Percentiles rank a stretch among this genome's conserved stretches.
Evolutionary conservation across 306 rosid species (phyloP).

Genomic region (Cercis canadensis): DNA sequence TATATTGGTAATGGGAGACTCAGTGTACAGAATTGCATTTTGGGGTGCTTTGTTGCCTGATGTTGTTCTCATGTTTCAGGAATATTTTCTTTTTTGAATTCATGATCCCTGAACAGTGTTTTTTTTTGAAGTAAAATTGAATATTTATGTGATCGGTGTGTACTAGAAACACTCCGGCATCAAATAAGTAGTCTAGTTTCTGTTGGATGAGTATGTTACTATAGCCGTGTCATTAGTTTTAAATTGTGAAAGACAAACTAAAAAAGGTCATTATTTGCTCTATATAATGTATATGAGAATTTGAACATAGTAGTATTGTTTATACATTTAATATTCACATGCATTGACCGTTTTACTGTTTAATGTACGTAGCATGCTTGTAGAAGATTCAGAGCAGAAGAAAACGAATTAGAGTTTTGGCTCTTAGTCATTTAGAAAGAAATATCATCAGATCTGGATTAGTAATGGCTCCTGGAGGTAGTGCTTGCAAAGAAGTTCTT

Average conservation of each 20-base stretch:
- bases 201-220: conserved; percentile 25
- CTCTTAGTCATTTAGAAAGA: conserved; percentile 30
- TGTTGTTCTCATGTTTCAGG: conserved; percentile 26
- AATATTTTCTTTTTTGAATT: conserved; percentile 27
- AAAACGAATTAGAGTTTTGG: conserved; percentile 26
- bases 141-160: conserved; percentile 10
- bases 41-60: neutral
- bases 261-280: neutral
- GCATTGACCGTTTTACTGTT: conserved; percentile 29
- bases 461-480: conserved; percentile 74
- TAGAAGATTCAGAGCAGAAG: conserved; percentile 36
- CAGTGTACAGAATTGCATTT: too few relatives aligned
- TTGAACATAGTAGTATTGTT: conserved; percentile 11
- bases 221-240: neutral
- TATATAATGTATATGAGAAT: conserved; percentile 4
- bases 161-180: conserved; percentile 16
- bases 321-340: neutral
- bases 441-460: conserved; percentile 42
- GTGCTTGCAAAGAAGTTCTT: conserved; percentile 70
- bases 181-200: conserved; percentile 28
- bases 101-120: conserved; percentile 10
- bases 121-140: neutral
- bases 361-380: conserved; percentile 43
- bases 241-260: conserved; percentile 16
- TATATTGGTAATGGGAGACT: too few relatives aligned